phyloP scores from a whole-genome alignment of 306 rosid genomes.

The Carpinus fangiana region DNA sequence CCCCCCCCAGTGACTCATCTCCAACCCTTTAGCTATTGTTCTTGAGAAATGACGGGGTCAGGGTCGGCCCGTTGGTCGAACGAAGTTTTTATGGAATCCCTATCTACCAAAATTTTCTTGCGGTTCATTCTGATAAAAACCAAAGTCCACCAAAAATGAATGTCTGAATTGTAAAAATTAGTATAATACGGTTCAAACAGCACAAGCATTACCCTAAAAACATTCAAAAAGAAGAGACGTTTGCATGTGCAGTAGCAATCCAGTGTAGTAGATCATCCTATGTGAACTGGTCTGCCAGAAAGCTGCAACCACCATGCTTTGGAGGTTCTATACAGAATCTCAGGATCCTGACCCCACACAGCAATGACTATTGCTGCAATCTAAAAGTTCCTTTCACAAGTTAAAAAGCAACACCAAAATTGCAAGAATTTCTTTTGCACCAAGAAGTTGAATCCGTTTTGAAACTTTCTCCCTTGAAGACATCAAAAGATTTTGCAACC shows the following conservation, averaged over 20 bases:
- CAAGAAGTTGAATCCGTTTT: background rate
- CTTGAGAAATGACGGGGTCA: background rate
- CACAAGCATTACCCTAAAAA: background rate
- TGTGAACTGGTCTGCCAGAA: no score
- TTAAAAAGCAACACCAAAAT: background rate
- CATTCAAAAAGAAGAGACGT: background rate
- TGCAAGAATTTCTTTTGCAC: background rate
- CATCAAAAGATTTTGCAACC: no score
- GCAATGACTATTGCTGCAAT: background rate
- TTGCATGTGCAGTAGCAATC: no score
- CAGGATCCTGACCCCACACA: background rate
- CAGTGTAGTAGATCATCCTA: no score
- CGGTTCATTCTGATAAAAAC: background rate
- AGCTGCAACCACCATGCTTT: no score
- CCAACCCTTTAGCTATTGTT: no score
- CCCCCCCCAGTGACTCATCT: background rate
- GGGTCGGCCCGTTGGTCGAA: conserved; percentile 1
- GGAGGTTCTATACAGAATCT: no score
- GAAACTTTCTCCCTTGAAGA: no score
- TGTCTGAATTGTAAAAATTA: background rate
- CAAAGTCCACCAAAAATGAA: background rate
- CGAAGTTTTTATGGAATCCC: conserved; percentile 21
- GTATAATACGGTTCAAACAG: background rate
- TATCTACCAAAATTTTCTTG: background rate
- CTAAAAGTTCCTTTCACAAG: background rate